Conservation (phyloP, 768 basidiomycete species). For the Psilocybe azurescens region DNA sequence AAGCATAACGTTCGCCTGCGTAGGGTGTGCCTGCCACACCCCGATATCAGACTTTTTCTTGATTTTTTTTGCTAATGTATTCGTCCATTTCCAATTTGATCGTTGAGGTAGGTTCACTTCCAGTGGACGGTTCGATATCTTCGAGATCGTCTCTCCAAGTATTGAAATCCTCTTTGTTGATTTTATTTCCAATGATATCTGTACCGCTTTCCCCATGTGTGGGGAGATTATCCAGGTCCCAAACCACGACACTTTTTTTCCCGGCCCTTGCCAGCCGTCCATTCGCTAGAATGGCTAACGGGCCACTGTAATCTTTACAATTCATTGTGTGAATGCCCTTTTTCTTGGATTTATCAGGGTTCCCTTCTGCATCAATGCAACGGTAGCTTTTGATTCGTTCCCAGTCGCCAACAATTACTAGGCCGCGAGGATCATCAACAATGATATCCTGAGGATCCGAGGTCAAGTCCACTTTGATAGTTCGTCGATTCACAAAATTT, state of each 20-base stretch:
- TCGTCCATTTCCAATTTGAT: constrained; percentile 9
- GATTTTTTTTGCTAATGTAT: background rate
- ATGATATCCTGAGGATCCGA: constrained; percentile 2
- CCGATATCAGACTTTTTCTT: constrained; percentile 17
- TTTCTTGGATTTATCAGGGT: background rate
- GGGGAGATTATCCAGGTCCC: constrained; percentile 38
- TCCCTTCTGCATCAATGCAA: constrained; percentile 25
- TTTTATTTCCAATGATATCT: constrained; percentile 25
- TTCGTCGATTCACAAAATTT: constrained; percentile 29
- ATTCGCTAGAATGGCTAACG: constrained; percentile 33
- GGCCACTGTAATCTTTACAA: constrained; percentile 27
- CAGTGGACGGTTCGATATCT: constrained; percentile 34
- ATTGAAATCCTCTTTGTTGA: constrained; percentile 17
- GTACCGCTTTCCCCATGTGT: constrained; percentile 34
- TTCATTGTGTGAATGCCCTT: constrained; percentile 36
- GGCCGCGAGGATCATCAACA: constrained; percentile 34
- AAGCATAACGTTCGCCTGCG: constrained; percentile 26
- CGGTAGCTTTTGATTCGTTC: constrained; percentile 42
- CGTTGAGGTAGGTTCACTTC: constrained; percentile 21
- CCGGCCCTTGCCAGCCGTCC: constrained; percentile 38
- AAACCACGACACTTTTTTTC: constrained; percentile 35
- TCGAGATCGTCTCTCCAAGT: constrained; percentile 28
- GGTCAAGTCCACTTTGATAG: constrained; percentile 27
- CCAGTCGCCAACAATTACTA: constrained; percentile 31
- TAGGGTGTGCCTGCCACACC: constrained; percentile 31